These are phyloP conservation scores for Candida easanensis DNA, from an alignment of 805 yeast genomes.

Conservation along the genomic window DNA sequence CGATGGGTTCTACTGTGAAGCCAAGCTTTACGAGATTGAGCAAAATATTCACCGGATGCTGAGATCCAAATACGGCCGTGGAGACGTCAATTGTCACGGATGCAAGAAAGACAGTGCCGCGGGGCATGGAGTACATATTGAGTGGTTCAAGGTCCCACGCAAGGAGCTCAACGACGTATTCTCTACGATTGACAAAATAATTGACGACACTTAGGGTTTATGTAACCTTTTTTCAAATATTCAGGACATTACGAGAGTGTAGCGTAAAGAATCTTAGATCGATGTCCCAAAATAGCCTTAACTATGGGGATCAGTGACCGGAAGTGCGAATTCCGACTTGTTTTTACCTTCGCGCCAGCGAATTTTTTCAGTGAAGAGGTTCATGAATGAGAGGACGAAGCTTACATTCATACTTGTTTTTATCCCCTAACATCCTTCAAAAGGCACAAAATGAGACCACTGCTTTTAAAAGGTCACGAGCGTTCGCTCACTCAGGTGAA, in stretches of 20 bases:
- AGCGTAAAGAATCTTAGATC: too few species aligned
- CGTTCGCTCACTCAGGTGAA: conserved; percentile 97
- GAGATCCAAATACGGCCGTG: conserved; percentile 20
- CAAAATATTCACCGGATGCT: conserved; percentile 18
- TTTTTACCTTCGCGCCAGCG: not conserved
- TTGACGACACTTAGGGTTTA: not conserved
- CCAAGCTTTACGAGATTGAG: conserved; percentile 18
- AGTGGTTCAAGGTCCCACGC: conserved; percentile 27
- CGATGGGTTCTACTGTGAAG: conserved; percentile 18
- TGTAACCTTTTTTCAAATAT: too few species aligned
- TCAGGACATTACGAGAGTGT: too few species aligned
- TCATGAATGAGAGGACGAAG: not conserved
- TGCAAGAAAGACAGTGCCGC: conserved; percentile 13
- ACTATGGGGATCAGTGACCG: not conserved
- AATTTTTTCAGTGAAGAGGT: conserved; percentile 1
- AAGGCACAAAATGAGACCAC: conserved; percentile 53
- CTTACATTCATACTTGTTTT: too few species aligned
- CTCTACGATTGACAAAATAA: conserved; percentile 14
- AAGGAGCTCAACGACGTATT: conserved; percentile 13
- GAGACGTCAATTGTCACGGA: conserved; percentile 25
- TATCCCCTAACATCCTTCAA: not conserved
- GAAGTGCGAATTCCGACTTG: conserved; percentile 1
- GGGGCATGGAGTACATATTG: conserved; percentile 22
- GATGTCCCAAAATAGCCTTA: too few species aligned
- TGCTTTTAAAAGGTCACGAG: conserved; percentile 87